A percentile compares a stretch with the other conserved stretches of the same genome.
Conservation (phyloP, 164 flowering plant genomes). For the Magnolia kwangsiensis region DNA sequence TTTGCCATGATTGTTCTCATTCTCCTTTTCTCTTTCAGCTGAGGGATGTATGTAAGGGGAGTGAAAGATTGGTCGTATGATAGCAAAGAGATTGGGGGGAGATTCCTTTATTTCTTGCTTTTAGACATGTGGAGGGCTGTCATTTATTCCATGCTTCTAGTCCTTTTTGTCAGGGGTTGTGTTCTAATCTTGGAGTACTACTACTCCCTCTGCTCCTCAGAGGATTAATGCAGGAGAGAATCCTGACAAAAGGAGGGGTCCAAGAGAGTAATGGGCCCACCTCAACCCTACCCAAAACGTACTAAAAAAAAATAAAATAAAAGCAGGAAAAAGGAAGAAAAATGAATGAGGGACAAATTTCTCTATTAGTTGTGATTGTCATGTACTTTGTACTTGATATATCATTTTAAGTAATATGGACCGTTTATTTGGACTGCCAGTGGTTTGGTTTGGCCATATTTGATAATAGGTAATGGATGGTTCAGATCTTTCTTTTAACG, state of each 20-base stretch:
- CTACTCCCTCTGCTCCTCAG: not conserved
- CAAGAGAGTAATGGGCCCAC: conserved; percentile 20
- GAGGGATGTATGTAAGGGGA: not conserved
- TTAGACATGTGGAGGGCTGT: conserved; percentile 1
- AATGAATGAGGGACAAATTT: not conserved
- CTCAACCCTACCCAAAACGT: not conserved
- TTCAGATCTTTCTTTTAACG: too few relatives aligned
- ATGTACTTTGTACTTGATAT: too few relatives aligned
- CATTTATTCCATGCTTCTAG: conserved; percentile 7
- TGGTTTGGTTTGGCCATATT: too few relatives aligned
- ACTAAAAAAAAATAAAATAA: too few relatives aligned
- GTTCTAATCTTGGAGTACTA: not conserved
- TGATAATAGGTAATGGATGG: too few relatives aligned
- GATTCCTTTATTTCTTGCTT: conserved; percentile 5
- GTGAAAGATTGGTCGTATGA: not conserved
- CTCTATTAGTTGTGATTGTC: not conserved
- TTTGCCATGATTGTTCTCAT: conserved; percentile 15
- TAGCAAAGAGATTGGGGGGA: not conserved
- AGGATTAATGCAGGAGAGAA: conserved; percentile 16
- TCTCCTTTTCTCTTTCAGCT: too few relatives aligned
- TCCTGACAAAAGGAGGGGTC: conserved; percentile 40
- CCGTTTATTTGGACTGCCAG: too few relatives aligned
- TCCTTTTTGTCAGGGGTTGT: conserved; percentile 20
- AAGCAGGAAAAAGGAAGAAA: not conserved
- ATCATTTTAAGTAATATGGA: too few relatives aligned